Evolutionary conservation across 345 rosid species (phyloP).

Genomic region (Alliaria petiolata): DNA sequence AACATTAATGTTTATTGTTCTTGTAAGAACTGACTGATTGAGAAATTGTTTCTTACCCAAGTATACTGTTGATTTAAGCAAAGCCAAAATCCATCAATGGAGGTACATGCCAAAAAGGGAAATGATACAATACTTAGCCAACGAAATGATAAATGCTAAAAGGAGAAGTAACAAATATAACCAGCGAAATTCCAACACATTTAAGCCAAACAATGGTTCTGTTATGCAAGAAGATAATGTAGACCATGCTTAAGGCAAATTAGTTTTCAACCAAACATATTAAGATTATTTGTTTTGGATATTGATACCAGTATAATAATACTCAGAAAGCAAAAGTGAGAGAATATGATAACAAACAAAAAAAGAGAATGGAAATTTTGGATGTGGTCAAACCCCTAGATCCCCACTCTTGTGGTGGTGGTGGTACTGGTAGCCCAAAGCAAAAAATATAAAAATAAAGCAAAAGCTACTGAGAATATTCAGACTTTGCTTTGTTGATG

Average conservation of each 20-base stretch:
- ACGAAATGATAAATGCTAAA: not conserved
- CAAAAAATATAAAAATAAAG: slow-evolving; percentile 27
- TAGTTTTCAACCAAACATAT: not conserved
- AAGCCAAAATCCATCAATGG: slow-evolving; percentile 8
- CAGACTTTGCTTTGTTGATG: slow-evolving; percentile 39
- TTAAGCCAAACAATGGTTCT: not conserved
- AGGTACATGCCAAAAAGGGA: slow-evolving; percentile 13
- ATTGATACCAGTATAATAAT: not conserved
- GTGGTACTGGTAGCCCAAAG: slow-evolving; percentile 28
- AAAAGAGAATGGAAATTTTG: not conserved
- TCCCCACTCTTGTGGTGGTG: slow-evolving; percentile 28
- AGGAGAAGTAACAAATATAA: not conserved
- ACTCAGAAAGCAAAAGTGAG: slow-evolving; percentile 32
- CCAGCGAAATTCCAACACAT: not conserved
- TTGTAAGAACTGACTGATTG: not conserved
- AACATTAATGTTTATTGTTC: not conserved
- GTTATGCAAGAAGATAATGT: not conserved
- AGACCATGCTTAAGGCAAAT: not conserved
- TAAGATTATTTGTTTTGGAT: not conserved
- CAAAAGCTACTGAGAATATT: slow-evolving; percentile 38
- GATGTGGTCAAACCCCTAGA: slow-evolving; percentile 32
- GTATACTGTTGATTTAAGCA: slow-evolving; percentile 66
- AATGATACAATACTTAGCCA: not conserved
- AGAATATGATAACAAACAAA: slow-evolving; percentile 5
- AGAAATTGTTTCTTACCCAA: slow-evolving; percentile 56